Evolutionary conservation across 75 land plant species (phyloP), one percentile per base, ranked within the genome.

Genomic region (Adiantum capillusveneris): DNA sequence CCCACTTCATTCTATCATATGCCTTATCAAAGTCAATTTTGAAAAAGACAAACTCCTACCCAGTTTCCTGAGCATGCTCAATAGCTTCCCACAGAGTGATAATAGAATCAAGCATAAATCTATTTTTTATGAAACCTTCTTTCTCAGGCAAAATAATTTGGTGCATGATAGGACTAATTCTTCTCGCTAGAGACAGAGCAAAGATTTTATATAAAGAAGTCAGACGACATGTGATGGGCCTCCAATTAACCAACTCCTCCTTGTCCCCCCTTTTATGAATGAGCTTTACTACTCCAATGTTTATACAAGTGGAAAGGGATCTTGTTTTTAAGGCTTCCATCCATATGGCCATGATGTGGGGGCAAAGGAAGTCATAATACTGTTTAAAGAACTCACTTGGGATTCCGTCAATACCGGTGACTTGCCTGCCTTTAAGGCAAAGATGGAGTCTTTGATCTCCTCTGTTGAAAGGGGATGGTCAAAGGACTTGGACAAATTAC

Each of bases 1-100:
- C 49, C 49, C 49, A 46, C 14, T 46, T 17, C 5, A 46, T n/a
- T 17, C n/a, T 46, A 1, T 46, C 49, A 46, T 46, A 46, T 6
- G 49, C 49, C 17, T 46, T 46, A 14, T 46, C 49, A 46, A 46
- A 46, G 49, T 46, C 49, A n/a, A 46, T 46, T 14, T 17, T 46
- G 49, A 46, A 46, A 14, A 46, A n/a, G 49, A 7, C 2, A 17
- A 7, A 46, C 12, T 46, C 17, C 14, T 46, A 14, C 12, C 21
- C 14, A n/a, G 49, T 7, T 46, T 46, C 21, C 21, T 17, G 5
- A 46, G 21, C 49, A 46, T 46, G 17, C 5, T 46, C 49, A 1
- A 20, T 46, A 46, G 12, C 21, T 46, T 46, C 49, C 49, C 49
- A 20, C 14, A 46, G 21, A 14, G 49, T 6, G 49, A 46, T 7